Evolutionary conservation across 1,139 yeast genomes (phyloP).

Genomic region (Pichia norvegensis): DNA sequence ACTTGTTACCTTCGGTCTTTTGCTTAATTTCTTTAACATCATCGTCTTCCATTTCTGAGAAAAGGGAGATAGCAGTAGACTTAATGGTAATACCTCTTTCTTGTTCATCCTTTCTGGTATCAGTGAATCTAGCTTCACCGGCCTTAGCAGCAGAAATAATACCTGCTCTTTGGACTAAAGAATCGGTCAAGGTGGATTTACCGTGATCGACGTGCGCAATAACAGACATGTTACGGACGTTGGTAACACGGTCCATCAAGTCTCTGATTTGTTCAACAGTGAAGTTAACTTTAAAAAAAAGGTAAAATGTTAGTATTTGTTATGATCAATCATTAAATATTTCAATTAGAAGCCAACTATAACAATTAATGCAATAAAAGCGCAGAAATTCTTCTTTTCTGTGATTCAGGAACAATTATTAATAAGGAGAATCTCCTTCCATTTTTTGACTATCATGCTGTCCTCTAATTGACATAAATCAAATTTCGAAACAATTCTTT

Average conservation of each 20-base stretch:
- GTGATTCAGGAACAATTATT: too few relatives aligned
- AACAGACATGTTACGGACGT: constrained; percentile 99
- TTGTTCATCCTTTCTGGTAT: constrained; percentile 99
- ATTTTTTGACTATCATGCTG: too few relatives aligned
- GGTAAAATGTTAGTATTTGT: not conserved
- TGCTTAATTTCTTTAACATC: constrained; percentile 93
- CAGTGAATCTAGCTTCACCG: constrained; percentile 99
- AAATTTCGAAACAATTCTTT: not conserved
- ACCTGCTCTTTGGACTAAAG: constrained; percentile 98
- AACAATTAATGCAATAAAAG: too few relatives aligned
- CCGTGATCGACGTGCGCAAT: constrained; percentile 99
- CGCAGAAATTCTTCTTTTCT: too few relatives aligned
- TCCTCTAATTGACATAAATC: too few relatives aligned
- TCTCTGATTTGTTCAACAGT: constrained; percentile 93
- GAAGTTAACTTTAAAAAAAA: constrained; percentile 48
- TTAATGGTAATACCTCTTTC: constrained; percentile 99
- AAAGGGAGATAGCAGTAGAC: constrained; percentile 97
- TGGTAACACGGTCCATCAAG: constrained; percentile 98
- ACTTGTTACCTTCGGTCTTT: constrained; percentile 89
- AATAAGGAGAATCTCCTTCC: too few relatives aligned
- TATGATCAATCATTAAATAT: too few relatives aligned
- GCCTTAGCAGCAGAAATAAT: constrained; percentile 99
- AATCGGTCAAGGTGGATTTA: constrained; percentile 98
- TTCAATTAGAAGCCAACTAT: not conserved
- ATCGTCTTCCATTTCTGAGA: constrained; percentile 81